Conservation (phyloP, 805 yeast species). For the Cyberlindnera japonica region DNA sequence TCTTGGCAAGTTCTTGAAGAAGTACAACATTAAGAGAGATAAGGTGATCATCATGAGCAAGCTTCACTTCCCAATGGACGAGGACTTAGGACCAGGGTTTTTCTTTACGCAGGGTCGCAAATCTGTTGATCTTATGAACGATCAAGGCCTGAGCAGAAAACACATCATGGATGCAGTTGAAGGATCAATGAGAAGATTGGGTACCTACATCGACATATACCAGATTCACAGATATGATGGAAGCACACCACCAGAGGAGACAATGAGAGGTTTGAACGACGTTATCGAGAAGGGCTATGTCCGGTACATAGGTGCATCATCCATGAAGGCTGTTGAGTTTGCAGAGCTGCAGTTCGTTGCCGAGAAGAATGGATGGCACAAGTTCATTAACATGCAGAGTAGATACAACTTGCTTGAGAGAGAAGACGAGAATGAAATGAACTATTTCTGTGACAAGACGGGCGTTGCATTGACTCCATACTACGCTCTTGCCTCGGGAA, state of each 20-base stretch:
- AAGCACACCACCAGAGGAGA: conserved; percentile 44
- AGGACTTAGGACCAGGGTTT: conserved; percentile 8
- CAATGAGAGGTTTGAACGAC: conserved; percentile 52
- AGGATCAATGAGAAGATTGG: conserved; percentile 44
- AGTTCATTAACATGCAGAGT: conserved; percentile 58
- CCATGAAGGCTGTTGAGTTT: conserved; percentile 55
- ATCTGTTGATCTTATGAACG: conserved; percentile 29
- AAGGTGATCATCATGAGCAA: conserved; percentile 53
- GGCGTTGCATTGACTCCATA: conserved; percentile 59
- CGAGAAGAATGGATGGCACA: conserved; percentile 52
- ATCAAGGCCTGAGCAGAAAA: conserved; percentile 41
- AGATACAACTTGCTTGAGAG: conserved; percentile 51
- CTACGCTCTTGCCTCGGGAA: conserved; percentile 55
- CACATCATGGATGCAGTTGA: conserved; percentile 42
- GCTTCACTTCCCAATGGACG: conserved; percentile 20
- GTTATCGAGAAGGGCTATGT: conserved; percentile 42
- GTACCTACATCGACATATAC: conserved; percentile 49
- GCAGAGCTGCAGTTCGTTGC: conserved; percentile 52
- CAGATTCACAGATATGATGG: conserved; percentile 57
- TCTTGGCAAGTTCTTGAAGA: conserved; percentile 48
- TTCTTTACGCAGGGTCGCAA: conserved; percentile 3
- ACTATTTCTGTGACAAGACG: conserved; percentile 47
- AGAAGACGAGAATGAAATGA: conserved; percentile 62
- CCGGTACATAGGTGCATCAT: conserved; percentile 60
- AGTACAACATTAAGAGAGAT: conserved; percentile 48